Percentiles rank a stretch among this genome's conserved stretches.
Evolutionary conservation across 73 alveolate species (phyloP).

Genomic region (Tetrahymena borealis): DNA sequence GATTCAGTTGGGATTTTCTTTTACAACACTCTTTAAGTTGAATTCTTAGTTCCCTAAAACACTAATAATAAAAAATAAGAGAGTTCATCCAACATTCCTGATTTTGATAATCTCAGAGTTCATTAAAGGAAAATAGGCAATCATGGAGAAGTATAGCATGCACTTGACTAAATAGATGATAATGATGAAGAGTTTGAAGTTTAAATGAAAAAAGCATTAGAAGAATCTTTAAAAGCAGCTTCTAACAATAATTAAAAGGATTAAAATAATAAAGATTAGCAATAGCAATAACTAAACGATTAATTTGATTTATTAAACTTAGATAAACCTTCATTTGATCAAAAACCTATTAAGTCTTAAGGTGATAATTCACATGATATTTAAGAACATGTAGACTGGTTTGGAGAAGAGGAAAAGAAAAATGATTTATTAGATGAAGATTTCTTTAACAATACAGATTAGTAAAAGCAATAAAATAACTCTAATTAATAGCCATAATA

Average conservation of each 20-base stretch:
- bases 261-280: background rate
- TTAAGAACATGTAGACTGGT: background rate
- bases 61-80: background rate
- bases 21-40: slow-evolving; percentile 41
- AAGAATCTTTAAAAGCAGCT: background rate
- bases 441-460: background rate
- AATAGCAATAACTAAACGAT: background rate
- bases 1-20: slow-evolving; percentile 64
- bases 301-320: background rate
- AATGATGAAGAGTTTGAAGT: background rate
- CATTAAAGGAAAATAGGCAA: background rate
- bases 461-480: background rate
- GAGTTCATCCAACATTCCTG: background rate
- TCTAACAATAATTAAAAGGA: background rate
- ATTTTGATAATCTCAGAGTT: background rate
- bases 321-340: background rate
- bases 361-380: background rate
- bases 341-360: too few relatives aligned
- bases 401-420: background rate
- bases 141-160: background rate
- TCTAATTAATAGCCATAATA: background rate
- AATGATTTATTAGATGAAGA: background rate
- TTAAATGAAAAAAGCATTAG: background rate
- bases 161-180: background rate
- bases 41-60: slow-evolving; percentile 29